Evolutionary conservation across 208 protist species (phyloP).

Genomic region (Leishmania arabica): DNA sequence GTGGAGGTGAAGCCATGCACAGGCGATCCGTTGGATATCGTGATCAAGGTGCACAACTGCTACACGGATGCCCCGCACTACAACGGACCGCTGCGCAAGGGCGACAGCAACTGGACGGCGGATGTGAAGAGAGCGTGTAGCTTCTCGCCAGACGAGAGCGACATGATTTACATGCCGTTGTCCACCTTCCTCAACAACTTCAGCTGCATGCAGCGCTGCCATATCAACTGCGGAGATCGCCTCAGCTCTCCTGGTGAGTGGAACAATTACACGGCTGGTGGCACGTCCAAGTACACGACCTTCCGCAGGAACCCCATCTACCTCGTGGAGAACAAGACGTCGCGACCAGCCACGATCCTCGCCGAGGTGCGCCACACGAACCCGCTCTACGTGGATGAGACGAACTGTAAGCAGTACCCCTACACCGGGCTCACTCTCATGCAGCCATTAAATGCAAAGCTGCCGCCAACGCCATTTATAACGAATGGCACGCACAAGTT

Average conservation of each 20-base stretch:
- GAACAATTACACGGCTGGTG: constrained; percentile 65
- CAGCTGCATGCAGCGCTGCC: constrained; percentile 81
- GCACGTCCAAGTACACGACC: constrained; percentile 81
- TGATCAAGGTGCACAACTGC: constrained; percentile 80
- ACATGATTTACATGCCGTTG: constrained; percentile 67
- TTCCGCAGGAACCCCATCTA: constrained; percentile 89
- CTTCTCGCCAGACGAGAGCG: constrained; percentile 43
- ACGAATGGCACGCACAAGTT: constrained; percentile 74
- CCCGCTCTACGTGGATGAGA: constrained; percentile 59
- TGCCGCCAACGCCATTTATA: constrained; percentile 71
- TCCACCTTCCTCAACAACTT: constrained; percentile 81
- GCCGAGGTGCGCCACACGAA: constrained; percentile 64
- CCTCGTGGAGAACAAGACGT: constrained; percentile 80
- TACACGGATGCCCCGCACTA: constrained; percentile 67
- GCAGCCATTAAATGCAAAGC: constrained; percentile 62
- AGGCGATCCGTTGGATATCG: constrained; percentile 52
- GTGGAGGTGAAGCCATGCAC: constrained; percentile 45
- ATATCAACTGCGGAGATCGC: constrained; percentile 88
- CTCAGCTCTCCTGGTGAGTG: constrained; percentile 71
- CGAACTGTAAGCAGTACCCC: constrained; percentile 72
- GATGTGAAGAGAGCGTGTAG: constrained; percentile 46
- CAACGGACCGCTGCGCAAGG: constrained; percentile 48
- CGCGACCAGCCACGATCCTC: constrained; percentile 61
- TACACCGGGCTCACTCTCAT: constrained; percentile 81
- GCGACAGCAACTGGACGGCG: constrained; percentile 54